Evolutionary conservation across 768 basidiomycete genomes (phyloP), one percentile per base, ranked within the genome.

Genomic region (Mrakia hoshinonis): DNA sequence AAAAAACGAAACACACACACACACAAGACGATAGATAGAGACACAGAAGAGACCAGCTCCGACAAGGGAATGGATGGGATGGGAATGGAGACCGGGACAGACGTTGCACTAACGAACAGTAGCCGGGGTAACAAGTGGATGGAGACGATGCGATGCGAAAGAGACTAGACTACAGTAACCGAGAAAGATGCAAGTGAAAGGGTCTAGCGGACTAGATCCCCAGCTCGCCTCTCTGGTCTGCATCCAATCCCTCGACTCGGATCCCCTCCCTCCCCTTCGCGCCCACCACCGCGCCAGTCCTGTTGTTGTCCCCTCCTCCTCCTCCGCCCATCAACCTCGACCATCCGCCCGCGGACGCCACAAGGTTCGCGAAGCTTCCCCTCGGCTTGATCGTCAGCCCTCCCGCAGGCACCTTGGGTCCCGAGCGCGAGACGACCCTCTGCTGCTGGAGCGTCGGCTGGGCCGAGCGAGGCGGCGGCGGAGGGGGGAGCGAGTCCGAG

Each of bases 311-410:
- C 20, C 22, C 43, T 47, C 46, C 26, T 26, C 43, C 22, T 47
- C 43, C 43, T 34, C 52, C 51, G 47, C 70, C 63, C 65, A 65
- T 72, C 51, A 70, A 39, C 11, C 69, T 64, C 5, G 22, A 12
- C 70, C 70, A 71, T 10, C 70, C 70, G n/a, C 70, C 70, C 10
- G 70, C 70, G 11, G 51, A 60, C 0, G 70, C 70, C 29, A 72
- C 63, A 9, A 72, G 66, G 65, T 72, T 72, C 31, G 64, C 55
- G 55, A 72, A 72, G 31, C 64, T 67, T n/a, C 70, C 70, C 20
- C 70, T 49, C 22, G 70, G 70, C 65, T 67, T 72, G 64, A 72
- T 60, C 15, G 69, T 64, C 20, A 61, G 55, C 39, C 67, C 54
- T 29, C 54, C 54, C 12, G 64, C 47, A 26, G 64, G 64, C 4